A percentile compares a stretch with the other conserved stretches of the same genome.
Evolutionary conservation across 2,329 filamentous ascomycete genomes (phyloP).

Genomic region (Diaporthe batatas): DNA sequence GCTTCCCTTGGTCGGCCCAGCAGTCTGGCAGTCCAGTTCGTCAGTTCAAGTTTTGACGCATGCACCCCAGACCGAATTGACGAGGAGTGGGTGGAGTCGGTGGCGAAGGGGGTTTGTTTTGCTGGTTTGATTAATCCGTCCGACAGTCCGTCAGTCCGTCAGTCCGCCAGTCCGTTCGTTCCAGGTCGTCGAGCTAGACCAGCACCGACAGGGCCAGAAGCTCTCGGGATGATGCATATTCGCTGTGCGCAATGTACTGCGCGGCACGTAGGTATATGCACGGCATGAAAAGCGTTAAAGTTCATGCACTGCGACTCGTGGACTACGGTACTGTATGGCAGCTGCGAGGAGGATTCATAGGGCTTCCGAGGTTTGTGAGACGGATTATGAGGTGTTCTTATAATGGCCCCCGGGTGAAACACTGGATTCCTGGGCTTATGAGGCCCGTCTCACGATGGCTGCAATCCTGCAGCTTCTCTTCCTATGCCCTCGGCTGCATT

Average conservation of each 20-base stretch:
- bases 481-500: background rate
- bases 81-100: background rate
- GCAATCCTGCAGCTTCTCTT: background rate
- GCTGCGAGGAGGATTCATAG: background rate
- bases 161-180: background rate
- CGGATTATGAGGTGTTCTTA: background rate
- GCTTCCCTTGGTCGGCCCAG: background rate
- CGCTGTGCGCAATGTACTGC: background rate
- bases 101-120: background rate
- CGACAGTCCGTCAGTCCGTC: background rate
- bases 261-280: no score
- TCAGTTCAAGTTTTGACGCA: slow-evolving; percentile 1
- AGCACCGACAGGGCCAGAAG: background rate
- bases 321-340: no score
- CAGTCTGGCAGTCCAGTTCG: background rate
- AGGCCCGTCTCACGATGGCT: slow-evolving; percentile 21
- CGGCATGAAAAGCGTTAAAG: background rate
- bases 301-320: slow-evolving; percentile 20
- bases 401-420: slow-evolving; percentile 35
- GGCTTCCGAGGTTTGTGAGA: background rate
- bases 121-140: background rate
- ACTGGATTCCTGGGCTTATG: background rate
- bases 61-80: background rate
- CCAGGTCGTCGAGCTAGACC: no score
- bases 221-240: slow-evolving; percentile 20